Evolutionary conservation across 306 rosid species (phyloP).

Genomic region (Trifolium dubium): DNA sequence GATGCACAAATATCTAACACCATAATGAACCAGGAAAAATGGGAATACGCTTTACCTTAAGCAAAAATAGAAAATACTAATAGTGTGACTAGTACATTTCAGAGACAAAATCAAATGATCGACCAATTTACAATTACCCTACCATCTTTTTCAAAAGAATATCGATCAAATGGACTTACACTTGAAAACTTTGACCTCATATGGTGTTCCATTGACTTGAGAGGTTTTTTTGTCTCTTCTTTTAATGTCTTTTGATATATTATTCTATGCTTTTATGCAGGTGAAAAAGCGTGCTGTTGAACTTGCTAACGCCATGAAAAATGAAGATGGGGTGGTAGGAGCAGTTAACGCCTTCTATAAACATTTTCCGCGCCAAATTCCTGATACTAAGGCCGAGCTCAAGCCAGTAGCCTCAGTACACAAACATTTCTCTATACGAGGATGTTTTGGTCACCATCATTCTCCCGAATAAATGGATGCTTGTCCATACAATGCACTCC

Average conservation of each 20-base stretch:
- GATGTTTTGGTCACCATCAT: slow-evolving; percentile 54
- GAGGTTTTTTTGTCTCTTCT: neutral
- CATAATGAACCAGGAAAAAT: too few relatives aligned
- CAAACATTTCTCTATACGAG: slow-evolving; percentile 40
- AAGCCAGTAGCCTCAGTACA: slow-evolving; percentile 11
- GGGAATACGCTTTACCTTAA: too few relatives aligned
- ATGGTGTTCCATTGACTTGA: neutral
- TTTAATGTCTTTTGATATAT: neutral
- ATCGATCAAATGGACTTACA: slow-evolving; percentile 6
- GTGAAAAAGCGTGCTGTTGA: slow-evolving; percentile 67
- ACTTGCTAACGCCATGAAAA: slow-evolving; percentile 74
- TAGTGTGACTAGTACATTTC: neutral
- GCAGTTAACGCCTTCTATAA: slow-evolving; percentile 84
- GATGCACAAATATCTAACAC: neutral
- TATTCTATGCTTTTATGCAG: slow-evolving; percentile 49
- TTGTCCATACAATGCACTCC: neutral
- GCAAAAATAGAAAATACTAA: too few relatives aligned
- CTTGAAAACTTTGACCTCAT: neutral
- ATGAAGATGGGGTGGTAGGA: slow-evolving; percentile 80
- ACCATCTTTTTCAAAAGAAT: slow-evolving; percentile 8
- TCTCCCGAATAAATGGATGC: slow-evolving; percentile 30
- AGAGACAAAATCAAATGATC: slow-evolving; percentile 9
- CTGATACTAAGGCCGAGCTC: neutral
- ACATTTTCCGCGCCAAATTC: slow-evolving; percentile 51
- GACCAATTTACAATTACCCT: neutral